Evolutionary conservation across 2,329 filamentous ascomycete genomes (phyloP).

Genomic region (Cylindrodendrum hubeiense): DNA sequence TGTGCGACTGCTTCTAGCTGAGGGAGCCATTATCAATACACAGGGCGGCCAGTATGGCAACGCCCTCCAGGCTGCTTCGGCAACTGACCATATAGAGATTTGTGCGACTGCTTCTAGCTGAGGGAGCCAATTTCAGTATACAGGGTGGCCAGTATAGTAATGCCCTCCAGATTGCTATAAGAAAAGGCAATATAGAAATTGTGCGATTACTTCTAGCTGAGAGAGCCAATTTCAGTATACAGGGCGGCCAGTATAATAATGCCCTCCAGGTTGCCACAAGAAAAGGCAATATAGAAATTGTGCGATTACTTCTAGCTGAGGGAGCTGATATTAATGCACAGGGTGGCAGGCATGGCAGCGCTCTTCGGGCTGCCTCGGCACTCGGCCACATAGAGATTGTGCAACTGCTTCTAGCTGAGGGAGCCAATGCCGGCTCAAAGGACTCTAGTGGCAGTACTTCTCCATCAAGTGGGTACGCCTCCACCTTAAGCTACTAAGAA

Average conservation of each 20-base stretch:
- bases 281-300: not conserved
- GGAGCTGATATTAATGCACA: not conserved
- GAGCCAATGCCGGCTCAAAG: too few species aligned
- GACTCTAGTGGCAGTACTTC: too few species aligned
- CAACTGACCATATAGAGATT: too few species aligned
- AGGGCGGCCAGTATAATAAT: not conserved
- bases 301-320: not conserved
- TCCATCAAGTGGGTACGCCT: too few species aligned
- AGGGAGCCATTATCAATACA: not conserved
- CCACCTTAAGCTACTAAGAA: too few species aligned
- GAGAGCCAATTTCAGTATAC: not conserved
- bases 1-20: not conserved
- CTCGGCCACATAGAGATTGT: not conserved
- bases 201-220: not conserved
- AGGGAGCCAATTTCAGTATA: too few species aligned
- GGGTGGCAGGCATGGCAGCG: not conserved
- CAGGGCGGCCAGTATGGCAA: not conserved
- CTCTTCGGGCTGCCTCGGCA: not conserved
- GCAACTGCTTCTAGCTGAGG: not conserved
- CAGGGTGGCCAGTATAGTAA: too few species aligned
- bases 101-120: too few species aligned
- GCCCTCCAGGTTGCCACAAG: not conserved
- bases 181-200: not conserved
- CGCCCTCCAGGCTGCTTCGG: not conserved
- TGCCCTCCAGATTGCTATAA: too few species aligned